These are phyloP conservation scores for Tetrapisispora pingtungensis DNA, from an alignment of 805 yeast species.

Conservation along the genomic window DNA sequence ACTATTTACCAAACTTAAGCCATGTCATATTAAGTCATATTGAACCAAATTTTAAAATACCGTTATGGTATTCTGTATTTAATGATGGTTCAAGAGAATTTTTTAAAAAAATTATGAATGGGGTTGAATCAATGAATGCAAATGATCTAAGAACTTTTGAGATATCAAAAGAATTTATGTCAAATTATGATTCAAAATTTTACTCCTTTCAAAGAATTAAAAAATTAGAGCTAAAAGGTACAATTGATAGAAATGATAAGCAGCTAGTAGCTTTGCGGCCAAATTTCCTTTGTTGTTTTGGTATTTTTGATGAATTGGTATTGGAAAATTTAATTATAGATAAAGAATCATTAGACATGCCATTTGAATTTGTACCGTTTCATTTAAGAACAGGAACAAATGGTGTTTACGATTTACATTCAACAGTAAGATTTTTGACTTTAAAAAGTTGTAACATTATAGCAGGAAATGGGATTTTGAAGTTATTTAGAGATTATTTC, in stretches of 20 bases:
- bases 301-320: slow-evolving; percentile 34
- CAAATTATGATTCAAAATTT: slow-evolving; percentile 21
- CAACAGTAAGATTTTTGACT: slow-evolving; percentile 29
- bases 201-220: slow-evolving; percentile 23
- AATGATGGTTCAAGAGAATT: slow-evolving; percentile 28
- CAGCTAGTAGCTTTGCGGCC: slow-evolving; percentile 26
- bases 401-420: slow-evolving; percentile 24
- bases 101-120: slow-evolving; percentile 25
- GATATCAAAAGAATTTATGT: slow-evolving; percentile 19
- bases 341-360: slow-evolving; percentile 31
- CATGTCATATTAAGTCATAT: slow-evolving; percentile 36
- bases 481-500: slow-evolving; percentile 32
- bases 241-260: slow-evolving; percentile 7
- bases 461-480: slow-evolving; percentile 31
- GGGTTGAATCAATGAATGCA: slow-evolving; percentile 25
- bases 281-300: slow-evolving; percentile 38
- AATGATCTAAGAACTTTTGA: slow-evolving; percentile 25
- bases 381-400: slow-evolving; percentile 14
- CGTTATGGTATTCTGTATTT: slow-evolving; percentile 32
- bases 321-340: slow-evolving; percentile 42
- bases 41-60: slow-evolving; percentile 44
- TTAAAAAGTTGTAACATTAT: slow-evolving; percentile 29
- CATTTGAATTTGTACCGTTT: slow-evolving; percentile 27
- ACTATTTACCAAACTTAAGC: slow-evolving; percentile 38
- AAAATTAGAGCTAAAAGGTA: slow-evolving; percentile 18